Evolutionary conservation across 495 filamentous ascomycete species (phyloP), one percentile per base, ranked within the genome.

Genomic region (Lophiotrema nucula): DNA sequence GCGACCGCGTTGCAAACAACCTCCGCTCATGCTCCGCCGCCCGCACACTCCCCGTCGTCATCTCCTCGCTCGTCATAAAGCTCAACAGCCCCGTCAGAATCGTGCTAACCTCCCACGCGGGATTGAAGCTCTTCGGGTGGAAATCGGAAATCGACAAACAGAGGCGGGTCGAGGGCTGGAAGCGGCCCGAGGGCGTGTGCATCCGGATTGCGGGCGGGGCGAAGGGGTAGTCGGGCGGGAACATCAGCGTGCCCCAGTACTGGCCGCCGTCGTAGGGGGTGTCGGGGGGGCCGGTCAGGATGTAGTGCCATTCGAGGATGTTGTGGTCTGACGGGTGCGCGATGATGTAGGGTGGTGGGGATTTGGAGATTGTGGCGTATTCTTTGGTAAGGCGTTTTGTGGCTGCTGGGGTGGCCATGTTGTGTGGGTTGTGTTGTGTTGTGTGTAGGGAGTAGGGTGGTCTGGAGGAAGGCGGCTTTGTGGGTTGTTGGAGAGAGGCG

Each of bases 291-390:
- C 93, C 95, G 21, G 91, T 96, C 39, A 98, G 84, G 68, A 97
- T 92, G 74, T 96, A 98, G 76, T 98, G 93, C 93, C 92, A 98
- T 79, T 98, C 93, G 21, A 98, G 81, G 66, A 98, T 98, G 71
- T 97, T 97, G 47, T 79, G 76, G 66, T 98, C 95, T 6, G 91
- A 96, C 11, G 93, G 93, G 71, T 97, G 93, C 11, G 93, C 92
- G 37, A 83, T 79, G 67, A 98, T 97, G 73, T 88, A 97, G 37
- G 92, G 92, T 15, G 92, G 90, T 4, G 93, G 93, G 67, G 89
- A 93, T 72, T 92, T 86, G 66, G 88, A 81, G 67, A 98, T 95
- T 68, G 83, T 80, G 76, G 91, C 86, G 75, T 96, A 98, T 78
- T 98, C 93, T 62, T 91, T 88, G 62, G 89, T 88, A 69, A 98